phyloP scores from a whole-genome alignment of 768 basidiomycete species.

The Suillus tomentosus region DNA sequence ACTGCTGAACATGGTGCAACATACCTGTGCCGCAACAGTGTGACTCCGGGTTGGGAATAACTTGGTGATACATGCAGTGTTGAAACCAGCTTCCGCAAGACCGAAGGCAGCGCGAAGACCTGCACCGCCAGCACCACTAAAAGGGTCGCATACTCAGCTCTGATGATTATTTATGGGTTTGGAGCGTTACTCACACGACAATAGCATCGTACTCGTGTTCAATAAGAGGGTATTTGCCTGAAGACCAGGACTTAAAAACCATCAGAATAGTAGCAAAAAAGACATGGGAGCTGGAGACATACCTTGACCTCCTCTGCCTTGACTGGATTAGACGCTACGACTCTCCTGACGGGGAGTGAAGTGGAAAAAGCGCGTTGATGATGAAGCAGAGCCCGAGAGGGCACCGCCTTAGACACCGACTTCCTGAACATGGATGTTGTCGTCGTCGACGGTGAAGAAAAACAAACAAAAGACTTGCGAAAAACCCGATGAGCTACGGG shows the following conservation, averaged over 20 bases:
- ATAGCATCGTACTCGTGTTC: constrained; percentile 99
- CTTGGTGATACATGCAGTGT: constrained; percentile 99
- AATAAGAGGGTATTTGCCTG: constrained; percentile 92
- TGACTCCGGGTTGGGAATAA: constrained; percentile 98
- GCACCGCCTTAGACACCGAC: constrained; percentile 43
- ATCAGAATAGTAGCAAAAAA: constrained; percentile 12
- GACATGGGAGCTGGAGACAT: constrained; percentile 20
- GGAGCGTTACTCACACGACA: constrained; percentile 79
- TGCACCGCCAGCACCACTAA: constrained; percentile 95
- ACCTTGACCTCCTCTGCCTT: constrained; percentile 86
- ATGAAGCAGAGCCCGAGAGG: constrained; percentile 46
- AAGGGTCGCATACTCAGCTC: constrained; percentile 17
- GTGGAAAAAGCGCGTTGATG: constrained; percentile 65
- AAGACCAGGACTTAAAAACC: constrained; percentile 62
- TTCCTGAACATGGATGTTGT: constrained; percentile 62
- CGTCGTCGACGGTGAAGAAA: constrained; percentile 19
- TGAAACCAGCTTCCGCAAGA: constrained; percentile 96
- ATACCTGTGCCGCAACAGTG: constrained; percentile 95
- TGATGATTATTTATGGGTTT: constrained; percentile 2
- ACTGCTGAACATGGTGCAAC: constrained; percentile 19
- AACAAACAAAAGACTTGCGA: constrained; percentile 3
- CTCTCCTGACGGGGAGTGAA: constrained; percentile 56
- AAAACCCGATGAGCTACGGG: constrained; percentile 19
- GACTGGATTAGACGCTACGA: constrained; percentile 72
- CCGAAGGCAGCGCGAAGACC: constrained; percentile 98